Base-by-base conservation (phyloP, 371 early-diverging fungal species). In the Nematocida sp. region DNA sequence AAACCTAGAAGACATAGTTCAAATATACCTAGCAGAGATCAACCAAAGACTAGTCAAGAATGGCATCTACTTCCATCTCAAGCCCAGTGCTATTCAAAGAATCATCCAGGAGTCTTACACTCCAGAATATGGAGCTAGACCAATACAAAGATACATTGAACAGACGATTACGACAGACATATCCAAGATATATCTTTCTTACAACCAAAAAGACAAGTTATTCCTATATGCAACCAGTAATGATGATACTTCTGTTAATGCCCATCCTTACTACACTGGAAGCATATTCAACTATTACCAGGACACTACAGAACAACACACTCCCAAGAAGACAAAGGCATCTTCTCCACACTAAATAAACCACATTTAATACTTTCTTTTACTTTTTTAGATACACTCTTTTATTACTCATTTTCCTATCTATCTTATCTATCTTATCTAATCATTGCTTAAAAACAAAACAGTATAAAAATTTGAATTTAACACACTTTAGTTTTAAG, bases 111-210 rank as follows among this genome's bases (percentile, higher is more conserved):
- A 87, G 35, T 86, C 90, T 1, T 88, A 88, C 41, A 87, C 88
- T 54, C 87, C 88, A 21, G 81, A 86, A 19, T 91, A 87, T 63
- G 91, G 91, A 53, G 91, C 90, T 0, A 84, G 91, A 5, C 89
- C 89, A 0, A 78, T 91, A 32, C 85, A 86, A 51, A 85, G 90
- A 65, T 88, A 85, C 80, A 77, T 91, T 47, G 88, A 90, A 76
- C 80, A 85, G 63, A 81, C 84, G 49, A 78, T 91, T 46, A 88
- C 88, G 48, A 90, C 89, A 27, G 85, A 87, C 58, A 79, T 91
- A 4, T 86, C 88, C 3, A 85, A 85, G 45, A 81, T 90, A 34
- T 67, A 35, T 38, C 61, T 67, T n/a, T 13, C n/a, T 11, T 0
- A 17, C 5, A 15, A 27, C 5, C 27, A 19, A 15, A 45, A 17